Percentiles rank a stretch among this genome's conserved stretches.
Evolutionary conservation across 495 filamentous ascomycete genomes (phyloP).

Genomic region (Pyronema omphalodes): DNA sequence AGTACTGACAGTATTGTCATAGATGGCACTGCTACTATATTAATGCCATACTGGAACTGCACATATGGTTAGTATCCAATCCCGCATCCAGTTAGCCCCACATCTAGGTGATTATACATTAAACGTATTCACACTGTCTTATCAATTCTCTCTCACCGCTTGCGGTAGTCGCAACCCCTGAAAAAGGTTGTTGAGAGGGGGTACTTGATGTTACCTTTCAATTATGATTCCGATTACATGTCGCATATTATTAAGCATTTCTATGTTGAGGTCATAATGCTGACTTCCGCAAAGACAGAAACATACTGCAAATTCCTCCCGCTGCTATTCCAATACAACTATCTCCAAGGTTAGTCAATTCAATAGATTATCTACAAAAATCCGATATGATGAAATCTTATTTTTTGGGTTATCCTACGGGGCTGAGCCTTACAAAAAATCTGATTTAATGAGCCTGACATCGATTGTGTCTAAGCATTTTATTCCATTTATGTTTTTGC

Average conservation of each 20-base stretch:
- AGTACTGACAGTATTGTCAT: constrained; percentile 1
- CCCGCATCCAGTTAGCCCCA: not conserved
- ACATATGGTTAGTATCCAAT: not conserved
- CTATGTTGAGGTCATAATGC: not conserved
- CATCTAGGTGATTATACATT: constrained; percentile 22
- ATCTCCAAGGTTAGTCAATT: not conserved
- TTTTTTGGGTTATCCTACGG: constrained; percentile 5
- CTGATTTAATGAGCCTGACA: constrained; percentile 28
- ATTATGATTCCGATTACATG: constrained; percentile 6
- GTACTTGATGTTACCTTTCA: constrained; percentile 22
- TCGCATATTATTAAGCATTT: not conserved
- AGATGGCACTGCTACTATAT: not conserved
- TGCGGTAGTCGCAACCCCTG: constrained; percentile 17
- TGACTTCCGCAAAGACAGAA: not conserved
- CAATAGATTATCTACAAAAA: not conserved
- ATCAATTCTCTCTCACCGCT: constrained; percentile 17
- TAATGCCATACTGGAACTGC: not conserved
- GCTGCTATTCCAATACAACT: not conserved
- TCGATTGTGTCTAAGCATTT: constrained; percentile 8
- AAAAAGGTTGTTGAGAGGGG: constrained; percentile 21
- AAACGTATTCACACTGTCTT: constrained; percentile 25
- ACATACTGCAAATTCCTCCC: not conserved
- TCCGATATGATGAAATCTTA: constrained; percentile 2
- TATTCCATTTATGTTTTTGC: not conserved
- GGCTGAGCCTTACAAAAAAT: constrained; percentile 18